Conservation (phyloP, 306 rosid genomes). For the Gillenia trifoliata region DNA sequence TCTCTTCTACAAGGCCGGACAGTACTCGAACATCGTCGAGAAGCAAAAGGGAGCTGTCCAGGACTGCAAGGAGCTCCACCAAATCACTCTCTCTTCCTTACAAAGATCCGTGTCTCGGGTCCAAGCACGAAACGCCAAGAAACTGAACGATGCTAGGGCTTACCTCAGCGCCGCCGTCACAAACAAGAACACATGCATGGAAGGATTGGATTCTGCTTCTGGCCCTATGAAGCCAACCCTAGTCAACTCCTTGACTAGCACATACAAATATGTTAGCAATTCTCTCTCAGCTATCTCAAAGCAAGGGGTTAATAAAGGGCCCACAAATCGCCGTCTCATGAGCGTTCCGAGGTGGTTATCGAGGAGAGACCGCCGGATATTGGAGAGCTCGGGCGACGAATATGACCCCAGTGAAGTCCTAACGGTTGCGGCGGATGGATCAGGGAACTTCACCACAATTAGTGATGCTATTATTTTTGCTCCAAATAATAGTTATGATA, state of each 20-base stretch:
- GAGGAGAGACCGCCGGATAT: constrained; percentile 22
- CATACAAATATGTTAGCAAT: constrained; percentile 63
- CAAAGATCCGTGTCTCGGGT: constrained; percentile 47
- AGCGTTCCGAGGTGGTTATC: constrained; percentile 37
- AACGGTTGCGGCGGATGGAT: constrained; percentile 69
- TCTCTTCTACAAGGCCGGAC: constrained; percentile 35
- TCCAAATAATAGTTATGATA: constrained; percentile 59
- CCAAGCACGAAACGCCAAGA: constrained; percentile 11
- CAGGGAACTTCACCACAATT: constrained; percentile 60
- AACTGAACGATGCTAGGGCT: constrained; percentile 47
- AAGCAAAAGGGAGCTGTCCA: constrained; percentile 60
- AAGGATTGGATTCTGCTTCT: constrained; percentile 65
- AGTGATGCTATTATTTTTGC: constrained; percentile 56
- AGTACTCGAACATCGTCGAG: constrained; percentile 40
- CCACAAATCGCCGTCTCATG: constrained; percentile 42
- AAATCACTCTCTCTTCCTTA: constrained; percentile 46
- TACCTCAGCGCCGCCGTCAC: constrained; percentile 83
- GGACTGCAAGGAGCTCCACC: constrained; percentile 72
- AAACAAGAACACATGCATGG: constrained; percentile 80
- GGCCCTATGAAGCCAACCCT: constrained; percentile 59
- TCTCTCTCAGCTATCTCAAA: constrained; percentile 56
- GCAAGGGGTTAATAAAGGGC: constrained; percentile 22
- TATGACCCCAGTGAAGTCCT: constrained; percentile 36
- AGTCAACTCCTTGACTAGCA: constrained; percentile 32
- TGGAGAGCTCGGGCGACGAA: constrained; percentile 34